These are phyloP conservation scores for Sanghuangporus baumii DNA, from an alignment of 1,284 basidiomycete genomes.

Conservation along the genomic window DNA sequence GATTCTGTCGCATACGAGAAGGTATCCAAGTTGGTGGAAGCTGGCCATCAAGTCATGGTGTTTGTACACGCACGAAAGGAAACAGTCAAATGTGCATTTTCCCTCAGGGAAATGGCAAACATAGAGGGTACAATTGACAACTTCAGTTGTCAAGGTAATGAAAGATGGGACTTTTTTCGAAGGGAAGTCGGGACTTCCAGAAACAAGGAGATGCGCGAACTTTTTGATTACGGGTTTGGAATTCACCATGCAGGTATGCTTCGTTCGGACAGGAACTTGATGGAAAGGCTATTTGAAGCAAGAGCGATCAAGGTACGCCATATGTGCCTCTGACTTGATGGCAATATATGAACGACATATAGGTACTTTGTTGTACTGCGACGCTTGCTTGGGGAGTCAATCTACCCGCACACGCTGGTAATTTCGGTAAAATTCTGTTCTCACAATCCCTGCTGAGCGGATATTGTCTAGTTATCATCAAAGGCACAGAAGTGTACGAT, in stretches of 20 bases:
- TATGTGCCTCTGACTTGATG: neutral
- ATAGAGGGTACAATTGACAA: conserved; percentile 71
- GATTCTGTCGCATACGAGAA: conserved; percentile 92
- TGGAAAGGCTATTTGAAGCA: conserved; percentile 92
- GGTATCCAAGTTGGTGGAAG: conserved; percentile 75
- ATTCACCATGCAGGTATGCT: conserved; percentile 99
- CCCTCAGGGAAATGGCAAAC: conserved; percentile 78
- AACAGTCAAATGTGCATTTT: conserved; percentile 92
- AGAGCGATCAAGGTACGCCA: conserved; percentile 81
- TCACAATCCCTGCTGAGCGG: neutral
- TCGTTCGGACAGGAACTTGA: conserved; percentile 89
- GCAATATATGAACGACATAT: conserved; percentile 15
- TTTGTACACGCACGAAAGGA: conserved; percentile 99
- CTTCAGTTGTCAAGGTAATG: conserved; percentile 79
- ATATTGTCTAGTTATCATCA: conserved; percentile 77
- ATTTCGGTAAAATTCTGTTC: conserved; percentile 15
- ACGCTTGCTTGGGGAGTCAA: conserved; percentile 99
- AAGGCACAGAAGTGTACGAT: conserved; percentile 97
- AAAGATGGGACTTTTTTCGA: conserved; percentile 72
- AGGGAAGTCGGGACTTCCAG: conserved; percentile 73
- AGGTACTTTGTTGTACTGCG: conserved; percentile 97
- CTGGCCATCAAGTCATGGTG: conserved; percentile 98
- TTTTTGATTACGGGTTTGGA: conserved; percentile 91
- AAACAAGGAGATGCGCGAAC: conserved; percentile 96
- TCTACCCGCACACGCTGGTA: conserved; percentile 94